phyloP scores from a whole-genome alignment of 495 filamentous ascomycete species.

The Lasiosphaeria miniovina region DNA sequence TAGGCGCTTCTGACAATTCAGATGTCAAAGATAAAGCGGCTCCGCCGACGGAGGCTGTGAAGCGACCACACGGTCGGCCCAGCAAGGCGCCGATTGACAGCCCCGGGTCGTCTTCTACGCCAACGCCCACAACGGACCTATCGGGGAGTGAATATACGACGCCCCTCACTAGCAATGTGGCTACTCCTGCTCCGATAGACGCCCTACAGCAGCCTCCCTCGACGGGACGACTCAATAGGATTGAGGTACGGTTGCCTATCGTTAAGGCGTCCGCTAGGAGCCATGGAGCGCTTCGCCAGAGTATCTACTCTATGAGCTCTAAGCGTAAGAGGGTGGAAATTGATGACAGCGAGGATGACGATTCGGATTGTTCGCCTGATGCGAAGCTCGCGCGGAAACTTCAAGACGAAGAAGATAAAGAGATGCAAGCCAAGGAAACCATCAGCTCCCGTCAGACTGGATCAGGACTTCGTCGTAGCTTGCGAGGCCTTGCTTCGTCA shows the following conservation, averaged over 20 bases:
- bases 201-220: constrained; percentile 10
- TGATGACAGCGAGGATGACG: constrained; percentile 36
- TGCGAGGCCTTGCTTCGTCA: constrained; percentile 7
- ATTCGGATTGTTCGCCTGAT: constrained; percentile 44
- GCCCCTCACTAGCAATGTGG: constrained; percentile 69
- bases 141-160: constrained; percentile 66
- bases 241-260: constrained; percentile 29
- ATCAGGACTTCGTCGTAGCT: constrained; percentile 9
- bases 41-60: not conserved
- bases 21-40: not conserved
- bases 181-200: constrained; percentile 49
- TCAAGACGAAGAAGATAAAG: constrained; percentile 60
- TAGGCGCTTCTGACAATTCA: not conserved
- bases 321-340: constrained; percentile 31
- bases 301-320: constrained; percentile 26
- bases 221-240: constrained; percentile 10
- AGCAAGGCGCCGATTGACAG: constrained; percentile 10
- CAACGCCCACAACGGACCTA: constrained; percentile 35
- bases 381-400: constrained; percentile 55
- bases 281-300: constrained; percentile 20
- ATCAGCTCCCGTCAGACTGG: not conserved
- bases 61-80: constrained; percentile 14
- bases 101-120: constrained; percentile 31
- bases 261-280: constrained; percentile 5
- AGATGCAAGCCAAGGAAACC: not conserved